A percentile compares a stretch with the other conserved stretches of the same genome.
Conservation (phyloP, 2,329 filamentous ascomycete genomes). For the Aspergillus oerlinghausenensis region DNA sequence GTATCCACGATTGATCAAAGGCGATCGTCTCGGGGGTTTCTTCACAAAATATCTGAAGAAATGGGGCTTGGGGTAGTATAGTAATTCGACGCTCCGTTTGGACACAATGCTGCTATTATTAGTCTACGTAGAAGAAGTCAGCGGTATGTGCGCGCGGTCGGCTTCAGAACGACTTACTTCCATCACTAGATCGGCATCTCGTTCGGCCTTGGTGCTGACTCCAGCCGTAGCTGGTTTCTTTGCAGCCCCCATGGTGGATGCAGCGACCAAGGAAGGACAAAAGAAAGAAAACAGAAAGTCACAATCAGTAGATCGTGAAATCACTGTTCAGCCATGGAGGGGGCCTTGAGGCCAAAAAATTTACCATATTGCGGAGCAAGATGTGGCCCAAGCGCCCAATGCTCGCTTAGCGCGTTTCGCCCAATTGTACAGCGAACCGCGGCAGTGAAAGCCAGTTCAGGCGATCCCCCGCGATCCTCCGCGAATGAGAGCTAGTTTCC, state of each 20-base stretch:
- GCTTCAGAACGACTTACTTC: conserved; percentile 36
- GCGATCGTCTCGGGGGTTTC: conserved; percentile 76
- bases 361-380: conserved; percentile 28
- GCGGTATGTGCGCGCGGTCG: not conserved
- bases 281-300: conserved; percentile 1
- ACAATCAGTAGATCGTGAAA: not conserved
- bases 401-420: conserved; percentile 27
- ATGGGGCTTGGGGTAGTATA: conserved; percentile 78
- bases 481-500: conserved; percentile 1
- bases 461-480: conserved; percentile 18
- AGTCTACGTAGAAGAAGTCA: conserved; percentile 49
- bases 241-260: conserved; percentile 10
- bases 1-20: conserved; percentile 85
- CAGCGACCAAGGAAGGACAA: not conserved
- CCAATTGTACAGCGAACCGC: conserved; percentile 11
- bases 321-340: not conserved
- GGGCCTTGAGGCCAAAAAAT: conserved; percentile 7
- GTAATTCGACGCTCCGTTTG: conserved; percentile 84
- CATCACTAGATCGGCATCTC: conserved; percentile 52
- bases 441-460: conserved; percentile 12
- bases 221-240: conserved; percentile 17
- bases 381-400: conserved; percentile 35
- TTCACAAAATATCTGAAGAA: conserved; percentile 85
- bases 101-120: conserved; percentile 91
- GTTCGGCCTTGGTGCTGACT: conserved; percentile 28